Conservation (phyloP, 306 rosid genomes). For the Potentilla sterilis region DNA sequence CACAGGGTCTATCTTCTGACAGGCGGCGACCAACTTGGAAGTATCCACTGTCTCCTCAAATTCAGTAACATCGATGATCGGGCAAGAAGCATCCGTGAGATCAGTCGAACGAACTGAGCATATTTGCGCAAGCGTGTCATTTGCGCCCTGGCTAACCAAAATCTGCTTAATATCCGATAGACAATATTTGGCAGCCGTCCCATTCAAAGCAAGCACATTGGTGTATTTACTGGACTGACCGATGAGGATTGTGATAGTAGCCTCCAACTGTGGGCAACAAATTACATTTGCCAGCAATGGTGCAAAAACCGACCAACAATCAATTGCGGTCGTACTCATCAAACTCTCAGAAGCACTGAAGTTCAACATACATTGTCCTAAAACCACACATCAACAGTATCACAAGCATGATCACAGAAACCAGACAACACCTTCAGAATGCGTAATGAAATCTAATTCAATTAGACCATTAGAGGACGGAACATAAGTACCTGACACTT, state of each 20-base stretch:
- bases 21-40: constrained; percentile 73
- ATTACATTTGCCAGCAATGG: constrained; percentile 82
- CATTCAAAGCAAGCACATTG: constrained; percentile 63
- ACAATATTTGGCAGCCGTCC: constrained; percentile 63
- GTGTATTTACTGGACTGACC: constrained; percentile 84
- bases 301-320: constrained; percentile 84
- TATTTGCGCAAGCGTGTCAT: constrained; percentile 46
- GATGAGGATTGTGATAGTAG: constrained; percentile 81
- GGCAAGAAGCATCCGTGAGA: constrained; percentile 83
- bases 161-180: constrained; percentile 84
- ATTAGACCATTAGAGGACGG: background rate
- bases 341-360: constrained; percentile 72
- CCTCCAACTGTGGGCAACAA: constrained; percentile 96
- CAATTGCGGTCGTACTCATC: constrained; percentile 73
- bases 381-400: constrained; percentile 23
- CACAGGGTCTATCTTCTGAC: constrained; percentile 79
- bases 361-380: constrained; percentile 78
- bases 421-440: background rate
- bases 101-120: constrained; percentile 66
- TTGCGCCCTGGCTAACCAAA: constrained; percentile 84
- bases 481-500: constrained; percentile 65
- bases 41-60: constrained; percentile 69
- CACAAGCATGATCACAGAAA: background rate
- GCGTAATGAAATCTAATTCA: constrained; percentile 15
- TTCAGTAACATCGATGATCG: constrained; percentile 57